Base-by-base conservation (phyloP, 2,329 filamentous ascomycete genomes). In the Colletotrichum tropicicola region DNA sequence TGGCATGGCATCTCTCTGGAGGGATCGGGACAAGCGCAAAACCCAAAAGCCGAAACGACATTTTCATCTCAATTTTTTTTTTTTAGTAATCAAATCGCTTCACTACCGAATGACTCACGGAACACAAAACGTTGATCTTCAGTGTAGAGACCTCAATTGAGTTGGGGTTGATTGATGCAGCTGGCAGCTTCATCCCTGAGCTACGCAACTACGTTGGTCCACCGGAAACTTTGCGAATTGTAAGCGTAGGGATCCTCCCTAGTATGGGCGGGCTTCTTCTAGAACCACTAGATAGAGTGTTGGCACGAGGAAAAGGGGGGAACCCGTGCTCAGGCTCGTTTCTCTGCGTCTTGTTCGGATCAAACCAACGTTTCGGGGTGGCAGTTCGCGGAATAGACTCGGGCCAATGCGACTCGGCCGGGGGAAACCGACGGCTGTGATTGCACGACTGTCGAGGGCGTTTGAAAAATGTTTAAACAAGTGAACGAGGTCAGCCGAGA, bases 351-450 rank as follows among this genome's bases (percentile, higher is more conserved):
- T 25, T 32, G 32, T 47, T 59, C 43, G 35, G 49, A 61, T 55
- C 35, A 43, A 35, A 30, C 19, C 9, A 9, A 55, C 49, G 35
- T 55, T 65, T 60, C 32, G 61, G 49, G 57, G 9, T 23, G 37
- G 43, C 32, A 44, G 10, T 30, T 41, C 35, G 37, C 45, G 15
- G 35, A 17, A 44, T 27, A 52, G 55, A 45, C 47, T 35, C 39
- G 39, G 39, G 17, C 12, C 8, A 17, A 17, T 19, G 39, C 39
- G 13, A 35, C 9, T 10, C 30, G 8, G 41, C 9, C 51, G 37
- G 51, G 37, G 32, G 37, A 7, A 44, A 21, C 51, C 35, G 37
- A 9, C 37, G 37, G 12, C 6, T 15, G 37, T 2, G 37, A 17
- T 41, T 41, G 13, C 10, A 41, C n/a, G n/a, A 3, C n/a, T 15